Percentiles rank a stretch among this genome's conserved stretches.
These are phyloP conservation scores for Ascosphaera pollenicola DNA, from an alignment of 2,329 filamentous ascomycete species.

Conservation along the genomic window DNA sequence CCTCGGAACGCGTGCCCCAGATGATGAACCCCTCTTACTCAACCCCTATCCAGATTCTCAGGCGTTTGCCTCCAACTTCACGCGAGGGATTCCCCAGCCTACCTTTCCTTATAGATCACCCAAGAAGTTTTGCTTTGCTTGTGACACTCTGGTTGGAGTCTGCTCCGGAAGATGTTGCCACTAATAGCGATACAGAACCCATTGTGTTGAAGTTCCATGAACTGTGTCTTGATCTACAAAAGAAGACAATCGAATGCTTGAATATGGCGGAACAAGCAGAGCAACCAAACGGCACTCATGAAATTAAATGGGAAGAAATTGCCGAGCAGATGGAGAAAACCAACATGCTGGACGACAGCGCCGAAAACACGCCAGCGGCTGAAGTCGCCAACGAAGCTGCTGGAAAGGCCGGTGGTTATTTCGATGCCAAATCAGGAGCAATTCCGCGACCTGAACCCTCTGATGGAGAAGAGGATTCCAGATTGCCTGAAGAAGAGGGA, in stretches of 20 bases:
- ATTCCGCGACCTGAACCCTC: constrained; percentile 19
- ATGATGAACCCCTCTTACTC: constrained; percentile 67
- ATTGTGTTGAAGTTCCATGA: constrained; percentile 21
- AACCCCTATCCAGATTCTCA: constrained; percentile 75
- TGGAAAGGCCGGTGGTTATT: constrained; percentile 9
- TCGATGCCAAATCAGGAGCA: constrained; percentile 12
- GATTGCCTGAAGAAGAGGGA: constrained; percentile 18
- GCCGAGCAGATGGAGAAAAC: constrained; percentile 25
- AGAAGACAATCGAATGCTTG: constrained; percentile 24
- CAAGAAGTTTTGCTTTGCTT: constrained; percentile 63
- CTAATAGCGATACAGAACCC: constrained; percentile 17
- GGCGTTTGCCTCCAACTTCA: constrained; percentile 55
- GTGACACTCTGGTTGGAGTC: constrained; percentile 36
- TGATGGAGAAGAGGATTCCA: constrained; percentile 13
- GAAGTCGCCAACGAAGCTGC: constrained; percentile 13
- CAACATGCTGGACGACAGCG: constrained; percentile 20
- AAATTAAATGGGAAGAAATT: constrained; percentile 27
- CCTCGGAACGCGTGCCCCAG: constrained; percentile 42
- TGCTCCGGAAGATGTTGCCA: constrained; percentile 18
- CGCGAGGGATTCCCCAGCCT: constrained; percentile 84
- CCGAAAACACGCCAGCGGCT: constrained; percentile 15
- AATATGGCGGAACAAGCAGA: constrained; percentile 26
- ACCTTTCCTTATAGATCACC: constrained; percentile 78
- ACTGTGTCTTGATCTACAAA: constrained; percentile 19
- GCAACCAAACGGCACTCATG: constrained; percentile 22